Evolutionary conservation across 345 rosid species (phyloP), one percentile per base, ranked within the genome.

Genomic region (Luvunga scandens): DNA sequence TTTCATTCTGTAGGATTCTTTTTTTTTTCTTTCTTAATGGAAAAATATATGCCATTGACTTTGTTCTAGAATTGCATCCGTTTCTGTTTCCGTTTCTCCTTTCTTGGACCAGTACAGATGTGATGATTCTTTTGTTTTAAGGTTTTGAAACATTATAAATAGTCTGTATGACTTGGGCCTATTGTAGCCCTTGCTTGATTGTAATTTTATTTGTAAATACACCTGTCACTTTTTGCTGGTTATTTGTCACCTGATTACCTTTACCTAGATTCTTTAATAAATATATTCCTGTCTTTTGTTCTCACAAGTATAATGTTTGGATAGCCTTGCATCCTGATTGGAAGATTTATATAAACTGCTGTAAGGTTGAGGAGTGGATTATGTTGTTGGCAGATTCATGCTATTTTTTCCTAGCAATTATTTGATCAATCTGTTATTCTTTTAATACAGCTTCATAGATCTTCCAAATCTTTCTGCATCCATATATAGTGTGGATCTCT

Each of bases 391-490:
- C 38, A 72, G 55, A 72, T 12, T 48, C 31, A 2, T 30, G 69
- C 39, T 14, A 31, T 53, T 75, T 7, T 31, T 75, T 75, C 25
- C 25, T 34, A 48, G 53, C 7, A 13, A 55, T 66, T 65, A 33
- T 25, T 76, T 66, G 71, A 66, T 24, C 10, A 45, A 79, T 79
- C 75, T 78, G n/a, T 83, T 76, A 66, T 61, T 70, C 69, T 48
- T 81, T 74, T 73, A 79, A n/a, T 86, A 84, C 95, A 96, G 99
- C 77, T 96, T 89, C 84, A 81, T 96, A 77, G 97, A 92, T 83
- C 97, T 96, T 77, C 99, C 97, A 70, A 90, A 86, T 86, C 86
- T 91, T 81, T 92, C 97, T 57, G 85, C 98, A 9, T 83, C 97
- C 57, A 92, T 96, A 84, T 96, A 91, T 84, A 92, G 92, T 74